Base-by-base conservation (phyloP, 2,329 filamentous ascomycete species). In the Fusarium proliferatum region DNA sequence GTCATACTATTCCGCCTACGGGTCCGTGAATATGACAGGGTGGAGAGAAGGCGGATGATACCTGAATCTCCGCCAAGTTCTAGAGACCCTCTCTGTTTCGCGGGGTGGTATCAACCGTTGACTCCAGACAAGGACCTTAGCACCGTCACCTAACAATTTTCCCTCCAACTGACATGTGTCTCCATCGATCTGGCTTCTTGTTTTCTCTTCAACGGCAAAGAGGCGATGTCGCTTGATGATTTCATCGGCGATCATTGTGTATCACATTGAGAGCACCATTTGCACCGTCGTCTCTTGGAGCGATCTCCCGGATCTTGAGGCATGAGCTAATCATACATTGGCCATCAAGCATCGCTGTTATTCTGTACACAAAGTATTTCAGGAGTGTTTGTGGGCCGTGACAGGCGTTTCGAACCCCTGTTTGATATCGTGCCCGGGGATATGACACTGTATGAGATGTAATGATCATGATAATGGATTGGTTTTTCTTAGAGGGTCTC, bases 321-420 rank as follows among this genome's bases (percentile, higher is more conserved):
- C 46, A 63, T 28, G 38, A 36, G 16, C 39, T 16, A n/a, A 45
- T 21, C 10, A 53, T 38, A 52, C 52, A 46, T 48, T 42, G 49
- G 61, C 21, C 53, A 57, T 42, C 21, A 46, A 49, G 15, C 51
- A 51, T 57, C 45, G 71, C 19, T 30, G 38, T 57, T 48, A 46
- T 33, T 42, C 48, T 48, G 19, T 21, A 58, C 30, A n/a, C 41
- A 9, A 51, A 51, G 48, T 36, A 67, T 73, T 66, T 72, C 69
- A 75, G 72, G 73, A 73, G 67, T 51, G 33, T 55, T 41, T 56
- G 72, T 73, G 72, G 72, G 58, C 38, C 69, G 36, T 46, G 30
- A 30, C 52, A 45, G 48, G 48, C 30, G 71, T 73, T 74, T 73
- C 71, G 52, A 52, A 67, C 61, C 71, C 62, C 28, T 62, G 53